A percentile compares a stretch with the other conserved stretches of the same genome.
phyloP scores from a whole-genome alignment of 2,329 filamentous ascomycete genomes.

The Ophiostoma quercus region DNA sequence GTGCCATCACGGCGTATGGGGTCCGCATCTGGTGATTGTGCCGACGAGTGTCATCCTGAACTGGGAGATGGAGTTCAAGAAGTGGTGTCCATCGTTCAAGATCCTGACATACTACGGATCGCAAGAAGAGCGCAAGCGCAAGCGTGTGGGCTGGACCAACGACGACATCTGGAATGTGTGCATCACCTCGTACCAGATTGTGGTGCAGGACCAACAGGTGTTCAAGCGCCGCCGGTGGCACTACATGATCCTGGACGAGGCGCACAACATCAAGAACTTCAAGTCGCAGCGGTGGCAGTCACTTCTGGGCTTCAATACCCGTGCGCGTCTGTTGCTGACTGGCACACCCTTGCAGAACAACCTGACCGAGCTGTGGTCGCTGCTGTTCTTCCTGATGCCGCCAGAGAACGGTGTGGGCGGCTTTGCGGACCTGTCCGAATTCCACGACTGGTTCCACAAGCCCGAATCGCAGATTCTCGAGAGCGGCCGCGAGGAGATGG shows the following conservation, averaged over 20 bases:
- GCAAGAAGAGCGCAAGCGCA: conserved; percentile 83
- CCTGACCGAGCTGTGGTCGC: conserved; percentile 91
- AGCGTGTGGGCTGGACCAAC: conserved; percentile 88
- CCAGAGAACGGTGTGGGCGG: conserved; percentile 80
- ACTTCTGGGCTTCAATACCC: conserved; percentile 86
- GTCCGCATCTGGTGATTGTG: conserved; percentile 90
- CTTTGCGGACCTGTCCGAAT: conserved; percentile 92
- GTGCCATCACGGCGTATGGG: conserved; percentile 86
- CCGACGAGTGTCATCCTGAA: conserved; percentile 98
- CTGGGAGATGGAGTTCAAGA: conserved; percentile 99
- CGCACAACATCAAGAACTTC: conserved; percentile 99
- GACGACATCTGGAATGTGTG: conserved; percentile 94
- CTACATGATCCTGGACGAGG: conserved; percentile 96
- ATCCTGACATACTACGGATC: conserved; percentile 95
- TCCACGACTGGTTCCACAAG: conserved; percentile 91
- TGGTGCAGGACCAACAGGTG: conserved; percentile 87
- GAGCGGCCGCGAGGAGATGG: conserved; percentile 87
- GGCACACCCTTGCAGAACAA: conserved; percentile 97
- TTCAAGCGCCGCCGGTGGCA: conserved; percentile 93
- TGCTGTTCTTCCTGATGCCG: conserved; percentile 94
- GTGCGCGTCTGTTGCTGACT: conserved; percentile 78
- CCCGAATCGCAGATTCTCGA: conserved; percentile 95
- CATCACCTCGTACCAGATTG: conserved; percentile 95
- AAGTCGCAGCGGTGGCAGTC: conserved; percentile 96
- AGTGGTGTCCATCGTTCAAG: conserved; percentile 97